Percentiles rank a stretch among this genome's conserved stretches.
Conservation (phyloP, 2,329 filamentous ascomycete genomes). For the Sclerotinia spermophila region DNA sequence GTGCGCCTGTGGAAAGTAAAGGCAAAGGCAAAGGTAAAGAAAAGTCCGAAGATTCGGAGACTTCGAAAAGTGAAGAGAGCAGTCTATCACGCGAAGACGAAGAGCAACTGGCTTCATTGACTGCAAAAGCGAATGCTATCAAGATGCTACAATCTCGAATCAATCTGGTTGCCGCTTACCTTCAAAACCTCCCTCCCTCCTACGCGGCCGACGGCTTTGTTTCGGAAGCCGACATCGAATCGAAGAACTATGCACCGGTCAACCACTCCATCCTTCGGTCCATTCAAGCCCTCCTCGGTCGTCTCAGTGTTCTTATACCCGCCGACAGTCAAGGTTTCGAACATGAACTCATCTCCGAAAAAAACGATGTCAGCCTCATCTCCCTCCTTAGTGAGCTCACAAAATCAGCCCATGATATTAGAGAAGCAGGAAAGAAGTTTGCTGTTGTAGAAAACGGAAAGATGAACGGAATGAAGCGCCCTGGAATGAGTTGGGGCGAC, state of each 20-base stretch:
- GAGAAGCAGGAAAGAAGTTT: conserved; percentile 74
- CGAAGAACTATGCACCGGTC: conserved; percentile 31
- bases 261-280: conserved; percentile 76
- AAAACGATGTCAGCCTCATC: conserved; percentile 79
- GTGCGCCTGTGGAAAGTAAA: conserved; percentile 31
- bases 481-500: conserved; percentile 16
- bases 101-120: conserved; percentile 63
- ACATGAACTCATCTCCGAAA: conserved; percentile 69
- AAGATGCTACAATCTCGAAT: conserved; percentile 85
- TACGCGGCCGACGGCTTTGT: conserved; percentile 50
- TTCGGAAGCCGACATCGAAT: conserved; percentile 33
- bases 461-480: background rate
- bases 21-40: conserved; percentile 35
- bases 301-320: conserved; percentile 77
- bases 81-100: conserved; percentile 59
- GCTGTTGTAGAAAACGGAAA: conserved; percentile 46
- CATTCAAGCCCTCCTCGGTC: conserved; percentile 79
- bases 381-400: conserved; percentile 72
- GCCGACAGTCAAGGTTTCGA: conserved; percentile 61
- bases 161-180: conserved; percentile 69
- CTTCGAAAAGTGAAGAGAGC: conserved; percentile 44
- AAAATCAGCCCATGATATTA: conserved; percentile 65
- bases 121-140: conserved; percentile 85
- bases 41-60: conserved; percentile 30
- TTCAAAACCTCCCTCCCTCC: conserved; percentile 66